These are phyloP conservation scores for Botrytis pseudocinerea DNA, from an alignment of 2,329 filamentous ascomycete genomes.

Conservation along the genomic window DNA sequence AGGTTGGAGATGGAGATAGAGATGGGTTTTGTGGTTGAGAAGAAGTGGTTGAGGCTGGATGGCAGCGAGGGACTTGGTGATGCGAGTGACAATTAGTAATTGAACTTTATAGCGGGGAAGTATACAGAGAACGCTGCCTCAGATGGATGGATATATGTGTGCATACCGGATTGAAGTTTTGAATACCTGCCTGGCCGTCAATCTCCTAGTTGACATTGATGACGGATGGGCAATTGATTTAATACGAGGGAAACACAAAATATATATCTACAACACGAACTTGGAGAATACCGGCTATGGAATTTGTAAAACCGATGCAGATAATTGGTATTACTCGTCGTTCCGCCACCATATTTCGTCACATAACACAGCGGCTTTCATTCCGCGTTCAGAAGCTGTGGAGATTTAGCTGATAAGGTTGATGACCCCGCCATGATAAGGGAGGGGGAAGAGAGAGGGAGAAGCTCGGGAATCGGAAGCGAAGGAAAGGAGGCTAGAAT, in stretches of 20 bases:
- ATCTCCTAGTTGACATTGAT: not conserved
- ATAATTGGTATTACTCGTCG: not conserved
- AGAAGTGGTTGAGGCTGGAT: not conserved
- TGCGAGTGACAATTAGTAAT: not conserved
- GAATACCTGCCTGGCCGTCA: not conserved
- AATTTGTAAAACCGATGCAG: not conserved
- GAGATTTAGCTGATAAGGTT: not conserved
- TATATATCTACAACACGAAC: not conserved
- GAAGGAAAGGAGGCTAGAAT: not conserved
- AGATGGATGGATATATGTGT: not conserved
- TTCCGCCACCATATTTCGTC: conserved; percentile 11
- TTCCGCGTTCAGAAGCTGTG: not conserved
- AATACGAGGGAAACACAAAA: not conserved
- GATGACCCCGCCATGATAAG: conserved; percentile 13
- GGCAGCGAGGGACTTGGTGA: conserved; percentile 3
- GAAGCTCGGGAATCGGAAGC: conserved; percentile 2
- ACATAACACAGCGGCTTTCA: not conserved
- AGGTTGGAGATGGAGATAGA: conserved; percentile 16
- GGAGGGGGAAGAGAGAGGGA: not conserved
- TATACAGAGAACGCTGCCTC: not conserved
- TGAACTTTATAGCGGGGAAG: not conserved
- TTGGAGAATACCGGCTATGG: not conserved
- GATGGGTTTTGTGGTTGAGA: conserved; percentile 24
- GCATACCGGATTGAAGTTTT: not conserved
- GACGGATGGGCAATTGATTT: not conserved